Base-by-base conservation (phyloP, 257 asterid species). In the Petunia axillaris region DNA sequence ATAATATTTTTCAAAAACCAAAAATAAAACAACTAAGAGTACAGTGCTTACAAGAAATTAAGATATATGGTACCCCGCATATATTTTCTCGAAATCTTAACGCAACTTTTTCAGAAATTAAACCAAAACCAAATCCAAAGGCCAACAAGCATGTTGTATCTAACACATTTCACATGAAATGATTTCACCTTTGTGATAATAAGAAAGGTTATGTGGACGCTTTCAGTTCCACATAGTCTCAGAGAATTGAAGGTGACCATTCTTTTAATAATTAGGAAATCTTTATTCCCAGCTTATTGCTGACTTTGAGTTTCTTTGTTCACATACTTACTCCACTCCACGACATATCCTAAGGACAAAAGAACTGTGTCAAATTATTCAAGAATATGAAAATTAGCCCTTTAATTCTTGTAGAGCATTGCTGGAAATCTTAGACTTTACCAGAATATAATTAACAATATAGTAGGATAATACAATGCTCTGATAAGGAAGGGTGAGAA, bases 171-270 rank as follows among this genome's bases (percentile, higher is more conserved):
- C 2, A 25, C 44, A 35, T 25, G 9, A 35, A 11, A 35, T 71
- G 10, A 71, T 10, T 70, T 25, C 1, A 4, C 10, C 52, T 68
- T 44, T 68, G 16, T 44, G 58, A 68, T 43, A n/a, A 70, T 70
- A 0, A 46, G 25, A 70, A 10, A 25, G 36, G 38, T 11, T 1
- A 48, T 10, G 60, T 71, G 58, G 60, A 48, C 38, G 53, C 60
- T 71, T 71, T 71, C 46, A 71, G 25, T 71, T 9, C 76, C 76
- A 44, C 76, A 68, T 8, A 2, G 37, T 7, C 43, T 67, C 9
- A n/a, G 39, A 54, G 54, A 67, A 67, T 43, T 67, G 14, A 67
- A 15, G 4, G 2, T 8, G 37, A 16, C 58, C 16, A 68, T 44
- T 68, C 76, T 68, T 68, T 68, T 46, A 7, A 16, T 46, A 7